Evolutionary conservation across 2,329 filamentous ascomycete genomes (phyloP).

Genomic region (Hypoxylon sp.): DNA sequence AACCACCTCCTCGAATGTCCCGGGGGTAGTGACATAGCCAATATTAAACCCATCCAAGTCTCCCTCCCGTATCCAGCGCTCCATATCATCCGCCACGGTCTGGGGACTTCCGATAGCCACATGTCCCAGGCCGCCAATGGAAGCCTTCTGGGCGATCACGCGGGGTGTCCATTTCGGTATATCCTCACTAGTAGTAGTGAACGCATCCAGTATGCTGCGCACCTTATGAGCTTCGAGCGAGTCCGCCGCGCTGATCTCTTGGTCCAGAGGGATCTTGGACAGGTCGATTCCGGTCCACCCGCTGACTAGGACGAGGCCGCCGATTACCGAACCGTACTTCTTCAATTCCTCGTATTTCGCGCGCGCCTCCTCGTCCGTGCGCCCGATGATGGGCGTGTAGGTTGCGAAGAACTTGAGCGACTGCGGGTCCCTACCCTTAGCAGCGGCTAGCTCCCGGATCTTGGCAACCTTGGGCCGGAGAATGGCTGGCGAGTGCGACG

Average conservation of each 20-base stretch:
- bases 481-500: slow-evolving; percentile 65
- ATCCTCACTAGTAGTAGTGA: slow-evolving; percentile 64
- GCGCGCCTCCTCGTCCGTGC: slow-evolving; percentile 67
- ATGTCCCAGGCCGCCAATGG: slow-evolving; percentile 57
- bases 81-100: slow-evolving; percentile 51
- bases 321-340: slow-evolving; percentile 67
- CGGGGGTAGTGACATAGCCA: slow-evolving; percentile 51
- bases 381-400: slow-evolving; percentile 65
- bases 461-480: slow-evolving; percentile 66
- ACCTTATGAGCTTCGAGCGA: slow-evolving; percentile 68
- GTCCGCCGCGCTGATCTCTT: slow-evolving; percentile 69
- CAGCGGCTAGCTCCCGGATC: slow-evolving; percentile 66
- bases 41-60: slow-evolving; percentile 53
- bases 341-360: slow-evolving; percentile 66
- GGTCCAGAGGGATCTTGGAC: slow-evolving; percentile 69
- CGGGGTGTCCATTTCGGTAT: slow-evolving; percentile 63
- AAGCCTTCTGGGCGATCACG: slow-evolving; percentile 59
- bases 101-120: slow-evolving; percentile 48
- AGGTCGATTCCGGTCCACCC: slow-evolving; percentile 75
- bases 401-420: slow-evolving; percentile 71
- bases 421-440: slow-evolving; percentile 68
- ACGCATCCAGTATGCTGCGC: slow-evolving; percentile 63
- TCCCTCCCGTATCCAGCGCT: slow-evolving; percentile 50
- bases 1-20: slow-evolving; percentile 52
- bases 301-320: slow-evolving; percentile 69